Base-by-base conservation (phyloP, 768 basidiomycete genomes). In the Lactarius evosmus region DNA sequence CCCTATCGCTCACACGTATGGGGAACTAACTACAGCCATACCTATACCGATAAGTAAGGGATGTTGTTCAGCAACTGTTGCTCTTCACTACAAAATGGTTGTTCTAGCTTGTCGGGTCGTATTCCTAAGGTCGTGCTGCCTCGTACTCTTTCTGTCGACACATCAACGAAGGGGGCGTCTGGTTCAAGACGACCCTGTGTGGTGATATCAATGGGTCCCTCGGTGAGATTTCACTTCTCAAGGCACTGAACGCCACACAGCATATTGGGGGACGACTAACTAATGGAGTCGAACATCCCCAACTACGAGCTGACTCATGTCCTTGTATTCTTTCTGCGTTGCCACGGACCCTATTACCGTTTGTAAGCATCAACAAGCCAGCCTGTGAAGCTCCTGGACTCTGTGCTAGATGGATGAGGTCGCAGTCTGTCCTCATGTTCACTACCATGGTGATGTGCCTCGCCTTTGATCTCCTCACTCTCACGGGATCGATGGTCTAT, bases 401-500 rank as follows among this genome's bases (percentile, higher is more conserved):
- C 49, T 50, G 14, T 25, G 49, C 49, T 16, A 17, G 16, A n/a
- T 32, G 51, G 3, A 33, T 25, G 12, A 14, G 4, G 34, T 36
- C 3, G 7, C 34, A 36, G 34, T 44, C 49, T 27, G 33, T 59
- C 44, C 40, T 54, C 17, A 17, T 73, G 19, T 72, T 75, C 61
- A 71, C 75, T 12, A 0, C 74, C 29, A 68, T 78, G 58, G 72
- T 65, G 22, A 62, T 78, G 29, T 74, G 69, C 7, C 9, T 78
- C 1, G 60, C 69, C 7, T 75, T 69, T n/a, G 40, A 69, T 53
- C 53, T 77, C 27, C 68, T 71, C 55, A 66, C 71, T 25, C 61
- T 70, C 55, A 68, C 71, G 7, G 52, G 54, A 22, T 54, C 58
- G n/a, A 3, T 7, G 2, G 72, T 72, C 11, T 60, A 52, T 36